phyloP scores from a whole-genome alignment of 768 basidiomycete species.

The Tubosaeta brunneosetosa region DNA sequence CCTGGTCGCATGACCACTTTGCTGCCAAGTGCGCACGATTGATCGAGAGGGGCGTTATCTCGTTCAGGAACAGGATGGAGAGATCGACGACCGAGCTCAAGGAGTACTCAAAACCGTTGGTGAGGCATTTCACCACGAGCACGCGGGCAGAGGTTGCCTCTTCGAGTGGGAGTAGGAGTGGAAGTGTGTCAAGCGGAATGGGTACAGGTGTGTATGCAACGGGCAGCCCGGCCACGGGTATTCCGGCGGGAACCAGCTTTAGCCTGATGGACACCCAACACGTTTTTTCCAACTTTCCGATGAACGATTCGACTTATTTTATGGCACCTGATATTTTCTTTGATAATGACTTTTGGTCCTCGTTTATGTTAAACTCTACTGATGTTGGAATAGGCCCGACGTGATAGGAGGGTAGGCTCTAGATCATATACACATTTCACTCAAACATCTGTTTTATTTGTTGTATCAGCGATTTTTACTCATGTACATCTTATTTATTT shows the following conservation, averaged over 20 bases:
- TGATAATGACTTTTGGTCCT: constrained; percentile 41
- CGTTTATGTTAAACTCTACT: constrained; percentile 35
- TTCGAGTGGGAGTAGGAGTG: constrained; percentile 11
- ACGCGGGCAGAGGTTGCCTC: constrained; percentile 17
- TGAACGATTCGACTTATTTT: constrained; percentile 30
- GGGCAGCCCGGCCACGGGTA: constrained; percentile 3
- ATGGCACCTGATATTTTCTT: constrained; percentile 37
- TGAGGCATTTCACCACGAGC: constrained; percentile 19
- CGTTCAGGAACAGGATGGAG: constrained; percentile 29
- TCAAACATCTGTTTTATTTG: not conserved
- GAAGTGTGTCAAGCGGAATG: constrained; percentile 15
- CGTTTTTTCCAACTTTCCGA: constrained; percentile 18
- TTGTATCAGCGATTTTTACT: not conserved
- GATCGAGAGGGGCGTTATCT: constrained; percentile 30
- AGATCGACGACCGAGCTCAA: constrained; percentile 17
- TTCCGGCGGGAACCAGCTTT: not conserved
- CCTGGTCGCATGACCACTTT: constrained; percentile 37
- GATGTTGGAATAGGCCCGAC: constrained; percentile 15
- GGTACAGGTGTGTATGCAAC: constrained; percentile 9
- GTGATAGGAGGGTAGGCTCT: constrained; percentile 7
- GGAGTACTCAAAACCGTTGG: constrained; percentile 16
- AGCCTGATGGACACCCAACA: constrained; percentile 17
- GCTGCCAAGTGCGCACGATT: constrained; percentile 41
- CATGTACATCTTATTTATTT: constrained; percentile 4
- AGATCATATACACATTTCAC: not conserved